Percentiles rank a stretch among this genome's conserved stretches.
Conservation (phyloP, 192 early-diverging fungal species). For the Mortierella alpina region DNA sequence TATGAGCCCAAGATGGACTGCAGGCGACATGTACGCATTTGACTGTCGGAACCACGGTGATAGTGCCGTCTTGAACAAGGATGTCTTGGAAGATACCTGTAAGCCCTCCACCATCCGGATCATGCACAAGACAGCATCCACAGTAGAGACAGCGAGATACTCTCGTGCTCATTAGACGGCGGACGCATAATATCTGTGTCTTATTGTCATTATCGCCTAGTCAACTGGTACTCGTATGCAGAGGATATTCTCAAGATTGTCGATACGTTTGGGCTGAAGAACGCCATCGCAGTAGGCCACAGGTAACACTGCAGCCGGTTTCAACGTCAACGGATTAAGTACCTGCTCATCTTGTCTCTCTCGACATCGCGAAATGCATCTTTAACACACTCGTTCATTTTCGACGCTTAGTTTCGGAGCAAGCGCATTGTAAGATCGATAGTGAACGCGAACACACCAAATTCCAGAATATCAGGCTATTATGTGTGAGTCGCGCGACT, state of each 20-base stretch:
- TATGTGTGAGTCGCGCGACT: too few species aligned
- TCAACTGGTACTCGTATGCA: conserved; percentile 64
- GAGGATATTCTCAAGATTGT: conserved; percentile 61
- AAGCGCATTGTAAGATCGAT: conserved; percentile 39
- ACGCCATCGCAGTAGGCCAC: conserved; percentile 68
- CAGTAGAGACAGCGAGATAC: not conserved
- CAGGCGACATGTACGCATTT: conserved; percentile 58
- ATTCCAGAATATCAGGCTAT: not conserved
- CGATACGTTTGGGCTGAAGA: conserved; percentile 48
- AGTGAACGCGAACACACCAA: not conserved
- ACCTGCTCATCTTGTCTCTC: not conserved
- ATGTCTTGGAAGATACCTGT: conserved; percentile 50
- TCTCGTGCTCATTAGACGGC: not conserved
- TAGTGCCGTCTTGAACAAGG: conserved; percentile 63
- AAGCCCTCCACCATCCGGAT: conserved; percentile 5
- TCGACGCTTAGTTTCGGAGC: conserved; percentile 23
- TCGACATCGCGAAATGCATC: not conserved
- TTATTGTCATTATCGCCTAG: conserved; percentile 23
- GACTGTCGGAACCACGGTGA: conserved; percentile 71
- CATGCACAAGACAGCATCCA: not conserved
- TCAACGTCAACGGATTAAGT: not conserved
- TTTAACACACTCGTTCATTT: not conserved
- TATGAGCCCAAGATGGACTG: conserved; percentile 30
- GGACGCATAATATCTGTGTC: not conserved
- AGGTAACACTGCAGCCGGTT: conserved; percentile 30